Evolutionary conservation across 2,329 filamentous ascomycete species (phyloP).

Genomic region (Beauveria caledonica): DNA sequence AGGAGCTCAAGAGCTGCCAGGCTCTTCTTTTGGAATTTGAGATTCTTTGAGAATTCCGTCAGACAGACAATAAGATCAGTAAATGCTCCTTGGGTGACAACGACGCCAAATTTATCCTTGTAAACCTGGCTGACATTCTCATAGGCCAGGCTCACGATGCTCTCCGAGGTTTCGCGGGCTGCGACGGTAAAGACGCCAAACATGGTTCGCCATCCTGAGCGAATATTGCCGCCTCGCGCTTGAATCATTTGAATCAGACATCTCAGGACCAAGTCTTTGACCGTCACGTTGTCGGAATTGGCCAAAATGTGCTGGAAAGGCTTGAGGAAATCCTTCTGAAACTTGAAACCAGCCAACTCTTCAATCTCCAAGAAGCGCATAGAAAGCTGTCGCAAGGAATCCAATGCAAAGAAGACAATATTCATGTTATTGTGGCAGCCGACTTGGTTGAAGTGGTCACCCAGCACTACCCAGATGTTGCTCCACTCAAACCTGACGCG

Average conservation of each 20-base stretch:
- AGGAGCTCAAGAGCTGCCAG: conserved; percentile 90
- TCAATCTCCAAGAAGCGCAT: conserved; percentile 99
- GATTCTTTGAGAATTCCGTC: conserved; percentile 98
- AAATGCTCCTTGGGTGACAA: conserved; percentile 94
- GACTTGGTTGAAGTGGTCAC: conserved; percentile 96
- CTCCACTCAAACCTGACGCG: conserved; percentile 98
- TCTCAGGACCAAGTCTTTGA: conserved; percentile 94
- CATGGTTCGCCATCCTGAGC: conserved; percentile 98
- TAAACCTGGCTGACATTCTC: conserved; percentile 96
- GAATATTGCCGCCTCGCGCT: conserved; percentile 89
- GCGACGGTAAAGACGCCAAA: conserved; percentile 98
- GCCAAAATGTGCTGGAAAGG: conserved; percentile 96
- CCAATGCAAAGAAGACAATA: conserved; percentile 94
- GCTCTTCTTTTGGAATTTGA: conserved; percentile 97
- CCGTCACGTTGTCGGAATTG: conserved; percentile 81
- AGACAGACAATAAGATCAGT: conserved; percentile 93
- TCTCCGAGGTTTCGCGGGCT: conserved; percentile 85
- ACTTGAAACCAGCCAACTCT: conserved; percentile 96
- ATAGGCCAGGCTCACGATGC: conserved; percentile 92
- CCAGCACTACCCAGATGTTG: conserved; percentile 94
- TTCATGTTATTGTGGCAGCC: conserved; percentile 94
- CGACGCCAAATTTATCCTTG: conserved; percentile 88
- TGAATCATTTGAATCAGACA: conserved; percentile 99
- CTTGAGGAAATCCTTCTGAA: conserved; percentile 98
- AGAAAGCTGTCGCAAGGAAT: conserved; percentile 88